Base-by-base conservation (phyloP, 805 yeast species). In the Metschnikowia baotianmanensis region DNA sequence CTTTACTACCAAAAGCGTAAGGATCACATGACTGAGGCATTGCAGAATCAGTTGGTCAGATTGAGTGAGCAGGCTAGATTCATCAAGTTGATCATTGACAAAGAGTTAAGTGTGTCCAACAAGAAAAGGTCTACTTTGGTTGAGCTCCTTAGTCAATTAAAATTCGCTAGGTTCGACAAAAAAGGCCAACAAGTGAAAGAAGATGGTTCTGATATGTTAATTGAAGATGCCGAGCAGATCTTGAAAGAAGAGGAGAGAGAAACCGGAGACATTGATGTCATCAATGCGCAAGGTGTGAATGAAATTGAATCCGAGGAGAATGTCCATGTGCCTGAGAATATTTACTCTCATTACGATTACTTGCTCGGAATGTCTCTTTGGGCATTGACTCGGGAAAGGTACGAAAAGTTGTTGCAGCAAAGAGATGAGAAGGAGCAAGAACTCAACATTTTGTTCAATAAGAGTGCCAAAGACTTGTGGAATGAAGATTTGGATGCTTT, bases 1-100 rank as follows among this genome's bases (percentile, higher is more conserved):
- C 96, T 90, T 44, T 87, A 73, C 60, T 93, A 93, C 62, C 96
- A 89, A 67, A 83, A 80, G 58, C 79, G 99, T 53, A 93, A 93
- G 58, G 97, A 91, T 55, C 74, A 75, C 57, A 65, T 87, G 71
- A 77, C 85, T 10, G 76, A 74, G 24, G 77, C 80, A 31, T 66
- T 87, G 43, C 83, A 83, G 49, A 80, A 85, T 58, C 88, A 83
- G 51, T 74, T 93, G 43, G 86, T 82, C 38, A 86, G 76, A 55
- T 68, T 90, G 31, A 67, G 83, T 4, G 81, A 82, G 43, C 97
- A 91, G 59, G 97, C 97, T 0, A 75, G 95, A 44, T 93, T 93
- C 60, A 83, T 93, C 49, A 89, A 89, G 63, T 65, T 90, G 77
- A 91, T 93, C 32, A 87, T 91, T 50, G 96, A 86, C 21, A 75